Evolutionary conservation across 2,329 filamentous ascomycete genomes (phyloP).

Genomic region (Penicillium sp.): DNA sequence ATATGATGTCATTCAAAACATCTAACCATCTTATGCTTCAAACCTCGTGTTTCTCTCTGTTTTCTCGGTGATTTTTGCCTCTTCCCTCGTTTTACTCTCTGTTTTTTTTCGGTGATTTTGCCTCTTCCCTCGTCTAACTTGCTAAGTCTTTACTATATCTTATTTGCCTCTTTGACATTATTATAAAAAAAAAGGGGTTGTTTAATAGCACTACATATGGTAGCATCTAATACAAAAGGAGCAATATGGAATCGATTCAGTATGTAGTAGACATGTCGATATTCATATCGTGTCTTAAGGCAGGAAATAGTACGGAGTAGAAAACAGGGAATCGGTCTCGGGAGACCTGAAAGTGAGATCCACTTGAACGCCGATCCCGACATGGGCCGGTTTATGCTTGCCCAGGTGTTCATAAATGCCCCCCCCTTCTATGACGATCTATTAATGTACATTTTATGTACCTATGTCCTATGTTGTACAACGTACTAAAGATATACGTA

Average conservation of each 20-base stretch:
- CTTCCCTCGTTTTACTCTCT: neutral
- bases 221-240: neutral
- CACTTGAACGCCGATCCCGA: slow-evolving; percentile 2
- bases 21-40: neutral
- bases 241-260: neutral
- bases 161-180: too few relatives aligned
- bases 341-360: neutral
- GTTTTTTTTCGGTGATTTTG: neutral
- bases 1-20: slow-evolving; percentile 27
- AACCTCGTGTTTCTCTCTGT: neutral
- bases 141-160: too few relatives aligned
- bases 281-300: neutral
- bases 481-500: too few relatives aligned
- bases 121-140: neutral
- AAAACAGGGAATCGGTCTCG: neutral
- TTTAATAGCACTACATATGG: neutral
- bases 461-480: neutral
- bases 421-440: neutral
- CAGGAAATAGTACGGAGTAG: too few relatives aligned
- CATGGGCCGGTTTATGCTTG: neutral
- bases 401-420: neutral
- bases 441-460: neutral
- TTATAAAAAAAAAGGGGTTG: too few relatives aligned
- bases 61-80: neutral
- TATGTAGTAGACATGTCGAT: neutral